Evolutionary conservation across 257 asterid species (phyloP).

Genomic region (Salvia miltiorrhiza): DNA sequence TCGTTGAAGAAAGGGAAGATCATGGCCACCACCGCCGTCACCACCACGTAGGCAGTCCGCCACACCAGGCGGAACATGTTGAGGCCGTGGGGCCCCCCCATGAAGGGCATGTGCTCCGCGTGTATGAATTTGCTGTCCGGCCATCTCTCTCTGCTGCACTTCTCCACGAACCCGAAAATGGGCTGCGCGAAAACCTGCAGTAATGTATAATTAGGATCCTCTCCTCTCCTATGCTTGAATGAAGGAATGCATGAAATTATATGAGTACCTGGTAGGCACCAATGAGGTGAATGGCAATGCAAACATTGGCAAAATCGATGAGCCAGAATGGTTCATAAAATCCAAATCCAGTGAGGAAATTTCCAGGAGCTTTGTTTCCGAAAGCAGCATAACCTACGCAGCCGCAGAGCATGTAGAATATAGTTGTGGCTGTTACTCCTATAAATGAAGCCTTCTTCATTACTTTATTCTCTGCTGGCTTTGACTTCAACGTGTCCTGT

Average conservation of each 20-base stretch:
- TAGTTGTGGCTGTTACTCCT: conserved; percentile 44
- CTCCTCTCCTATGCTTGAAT: too few relatives aligned
- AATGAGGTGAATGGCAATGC: conserved; percentile 33
- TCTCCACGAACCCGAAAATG: conserved; percentile 46
- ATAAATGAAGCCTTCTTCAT: conserved; percentile 52
- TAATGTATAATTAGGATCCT: too few relatives aligned
- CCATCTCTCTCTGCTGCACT: conserved; percentile 33
- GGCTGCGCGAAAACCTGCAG: conserved; percentile 56
- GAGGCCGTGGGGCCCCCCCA: conserved; percentile 20
- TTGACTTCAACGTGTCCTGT: conserved; percentile 51
- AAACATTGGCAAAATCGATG: conserved; percentile 33
- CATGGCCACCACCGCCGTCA: conserved; percentile 45
- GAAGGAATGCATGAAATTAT: too few relatives aligned
- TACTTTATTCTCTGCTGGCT: conserved; percentile 49
- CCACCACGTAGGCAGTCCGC: conserved; percentile 44
- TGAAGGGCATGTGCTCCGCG: conserved; percentile 20
- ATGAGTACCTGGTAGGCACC: conserved; percentile 33
- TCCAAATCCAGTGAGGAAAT: conserved; percentile 30
- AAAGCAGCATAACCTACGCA: conserved; percentile 54
- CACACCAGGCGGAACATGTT: conserved; percentile 47
- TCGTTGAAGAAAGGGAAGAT: conserved; percentile 60
- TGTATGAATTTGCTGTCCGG: conserved; percentile 45
- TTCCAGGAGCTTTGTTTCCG: conserved; percentile 27
- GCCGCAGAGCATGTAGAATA: conserved; percentile 50
- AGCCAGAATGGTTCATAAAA: conserved; percentile 33